Conservation (phyloP, 768 basidiomycete genomes). For the Sporobolomyces pararoseus region DNA sequence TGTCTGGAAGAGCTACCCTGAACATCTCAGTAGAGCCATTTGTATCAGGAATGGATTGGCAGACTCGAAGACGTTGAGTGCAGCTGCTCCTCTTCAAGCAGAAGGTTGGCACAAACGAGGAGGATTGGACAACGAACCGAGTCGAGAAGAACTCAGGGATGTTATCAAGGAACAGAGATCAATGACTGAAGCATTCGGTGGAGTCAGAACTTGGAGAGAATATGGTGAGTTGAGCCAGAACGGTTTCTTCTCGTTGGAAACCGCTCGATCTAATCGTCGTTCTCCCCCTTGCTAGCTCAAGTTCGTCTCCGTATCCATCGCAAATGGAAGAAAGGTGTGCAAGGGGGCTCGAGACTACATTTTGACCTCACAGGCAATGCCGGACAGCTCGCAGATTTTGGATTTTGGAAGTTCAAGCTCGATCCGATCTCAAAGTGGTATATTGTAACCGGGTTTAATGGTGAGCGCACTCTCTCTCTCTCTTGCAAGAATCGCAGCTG, state of each 20-base stretch:
- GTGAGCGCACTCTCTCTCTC: neutral
- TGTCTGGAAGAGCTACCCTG: neutral
- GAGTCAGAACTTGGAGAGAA: neutral
- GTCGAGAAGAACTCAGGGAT: neutral
- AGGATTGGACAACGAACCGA: neutral
- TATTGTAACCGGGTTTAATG: conserved; percentile 4
- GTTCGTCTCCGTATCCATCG: neutral
- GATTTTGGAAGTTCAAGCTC: conserved; percentile 31
- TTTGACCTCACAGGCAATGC: too few relatives aligned
- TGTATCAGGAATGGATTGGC: conserved; percentile 7
- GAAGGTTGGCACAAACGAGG: neutral
- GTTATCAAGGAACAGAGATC: conserved; percentile 8
- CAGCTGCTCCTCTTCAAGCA: neutral
- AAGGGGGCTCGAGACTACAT: neutral
- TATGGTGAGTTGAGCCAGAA: conserved; percentile 5
- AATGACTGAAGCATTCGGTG: neutral
- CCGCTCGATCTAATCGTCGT: neutral
- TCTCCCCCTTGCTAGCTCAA: neutral
- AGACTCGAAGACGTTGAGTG: conserved; percentile 1
- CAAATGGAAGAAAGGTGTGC: conserved; percentile 16
- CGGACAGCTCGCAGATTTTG: neutral
- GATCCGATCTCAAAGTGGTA: neutral
- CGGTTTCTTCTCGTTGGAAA: neutral
- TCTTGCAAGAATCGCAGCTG: too few relatives aligned
- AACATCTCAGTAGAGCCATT: conserved; percentile 15